These are phyloP conservation scores for Suillus clintonianus DNA, from an alignment of 768 basidiomycete genomes.

Conservation along the genomic window DNA sequence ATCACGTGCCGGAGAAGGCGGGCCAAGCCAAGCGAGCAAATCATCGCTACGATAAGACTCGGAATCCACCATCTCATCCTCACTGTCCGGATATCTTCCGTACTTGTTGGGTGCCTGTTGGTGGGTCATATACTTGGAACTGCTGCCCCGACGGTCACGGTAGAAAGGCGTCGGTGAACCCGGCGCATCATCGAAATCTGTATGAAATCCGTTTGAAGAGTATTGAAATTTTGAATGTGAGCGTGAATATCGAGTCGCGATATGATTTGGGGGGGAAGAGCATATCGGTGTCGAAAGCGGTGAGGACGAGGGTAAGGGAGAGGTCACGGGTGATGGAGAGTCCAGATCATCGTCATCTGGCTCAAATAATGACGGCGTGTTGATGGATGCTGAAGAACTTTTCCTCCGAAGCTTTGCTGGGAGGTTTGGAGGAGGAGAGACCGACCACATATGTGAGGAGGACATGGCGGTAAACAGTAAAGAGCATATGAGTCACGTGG, in stretches of 20 bases:
- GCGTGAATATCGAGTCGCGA: not conserved
- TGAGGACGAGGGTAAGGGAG: conserved; percentile 22
- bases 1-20: not conserved
- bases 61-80: not conserved
- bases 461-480: conserved; percentile 29
- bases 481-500: conserved; percentile 36
- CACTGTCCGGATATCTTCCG: not conserved
- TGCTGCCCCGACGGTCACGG: not conserved
- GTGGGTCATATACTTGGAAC: not conserved
- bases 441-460: conserved; percentile 9
- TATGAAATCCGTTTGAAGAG: too few relatives aligned
- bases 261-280: not conserved
- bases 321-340: conserved; percentile 11
- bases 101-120: not conserved
- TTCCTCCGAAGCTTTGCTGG: conserved; percentile 26
- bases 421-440: conserved; percentile 13
- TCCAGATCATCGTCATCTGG: not conserved
- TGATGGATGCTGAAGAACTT: conserved; percentile 20
- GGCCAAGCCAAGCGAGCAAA: not conserved
- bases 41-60: not conserved
- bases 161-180: conserved; percentile 8
- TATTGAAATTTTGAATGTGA: not conserved
- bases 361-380: conserved; percentile 2
- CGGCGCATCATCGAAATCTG: not conserved
- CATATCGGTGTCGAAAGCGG: conserved; percentile 17